phyloP scores from a whole-genome alignment of 352 stramenopile genomes.

The Phytopythium vexans region DNA sequence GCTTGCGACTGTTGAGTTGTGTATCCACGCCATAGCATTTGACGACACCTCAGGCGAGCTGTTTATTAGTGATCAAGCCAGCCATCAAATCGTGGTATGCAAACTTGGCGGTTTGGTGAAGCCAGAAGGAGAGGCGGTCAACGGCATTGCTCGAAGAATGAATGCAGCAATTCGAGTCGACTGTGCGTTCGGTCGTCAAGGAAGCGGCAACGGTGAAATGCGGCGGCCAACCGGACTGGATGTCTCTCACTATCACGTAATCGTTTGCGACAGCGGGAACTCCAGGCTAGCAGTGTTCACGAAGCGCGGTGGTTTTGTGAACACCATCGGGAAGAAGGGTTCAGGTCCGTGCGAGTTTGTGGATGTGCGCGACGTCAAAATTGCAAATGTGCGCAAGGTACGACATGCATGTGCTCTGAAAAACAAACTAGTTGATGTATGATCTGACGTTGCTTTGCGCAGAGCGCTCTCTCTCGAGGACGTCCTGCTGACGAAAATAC shows the following conservation, averaged over 20 bases:
- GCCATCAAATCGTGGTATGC: slow-evolving; percentile 50
- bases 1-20: neutral
- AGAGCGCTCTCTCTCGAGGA: slow-evolving; percentile 45
- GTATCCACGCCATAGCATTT: slow-evolving; percentile 20
- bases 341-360: slow-evolving; percentile 28
- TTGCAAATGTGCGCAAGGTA: slow-evolving; percentile 67
- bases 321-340: slow-evolving; percentile 38
- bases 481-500: slow-evolving; percentile 21
- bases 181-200: slow-evolving; percentile 28
- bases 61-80: slow-evolving; percentile 52
- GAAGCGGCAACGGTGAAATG: slow-evolving; percentile 26
- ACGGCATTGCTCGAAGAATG: neutral
- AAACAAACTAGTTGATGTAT: neutral
- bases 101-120: slow-evolving; percentile 8
- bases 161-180: slow-evolving; percentile 1
- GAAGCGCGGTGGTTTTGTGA: slow-evolving; percentile 57
- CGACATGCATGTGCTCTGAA: neutral
- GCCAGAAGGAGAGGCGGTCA: neutral
- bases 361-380: slow-evolving; percentile 47
- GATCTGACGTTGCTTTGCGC: slow-evolving; percentile 1
- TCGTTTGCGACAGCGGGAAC: slow-evolving; percentile 61
- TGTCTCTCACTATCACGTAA: slow-evolving; percentile 65
- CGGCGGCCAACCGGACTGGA: slow-evolving; percentile 44
- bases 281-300: slow-evolving; percentile 44
- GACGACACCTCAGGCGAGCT: slow-evolving; percentile 59